Conservation (phyloP, 352 stramenopile genomes). For the Blastocystis sp. region DNA sequence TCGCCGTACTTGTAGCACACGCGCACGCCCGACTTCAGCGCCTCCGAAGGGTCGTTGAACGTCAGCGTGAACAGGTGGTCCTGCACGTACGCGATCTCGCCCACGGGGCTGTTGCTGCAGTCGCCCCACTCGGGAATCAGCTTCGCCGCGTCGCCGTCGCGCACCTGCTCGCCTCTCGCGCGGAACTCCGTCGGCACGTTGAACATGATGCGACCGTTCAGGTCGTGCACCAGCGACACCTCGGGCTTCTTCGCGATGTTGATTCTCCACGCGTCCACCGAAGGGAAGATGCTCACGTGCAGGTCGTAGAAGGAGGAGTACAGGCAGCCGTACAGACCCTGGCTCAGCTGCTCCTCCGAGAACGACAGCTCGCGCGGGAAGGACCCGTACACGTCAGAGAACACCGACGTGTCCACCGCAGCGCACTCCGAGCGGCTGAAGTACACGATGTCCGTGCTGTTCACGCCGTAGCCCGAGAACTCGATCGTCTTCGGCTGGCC, state of each 20-base stretch:
- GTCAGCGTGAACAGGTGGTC: conserved; percentile 36
- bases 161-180: not conserved
- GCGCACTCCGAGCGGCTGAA: not conserved
- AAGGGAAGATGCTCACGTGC: conserved; percentile 38
- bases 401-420: not conserved
- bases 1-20: conserved; percentile 41
- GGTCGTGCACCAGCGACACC: conserved; percentile 21
- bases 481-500: conserved; percentile 34
- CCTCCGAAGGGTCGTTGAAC: not conserved
- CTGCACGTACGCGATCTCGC: not conserved
- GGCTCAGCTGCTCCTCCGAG: not conserved
- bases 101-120: not conserved
- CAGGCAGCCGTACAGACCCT: conserved; percentile 19
- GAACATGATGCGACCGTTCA: conserved; percentile 56
- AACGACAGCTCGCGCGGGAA: conserved; percentile 23
- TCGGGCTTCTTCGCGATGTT: conserved; percentile 26
- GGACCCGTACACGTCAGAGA: not conserved
- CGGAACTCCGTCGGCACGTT: conserved; percentile 30
- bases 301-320: not conserved
- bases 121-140: conserved; percentile 47
- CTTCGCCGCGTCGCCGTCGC: conserved; percentile 21
- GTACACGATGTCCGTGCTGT: conserved; percentile 23
- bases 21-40: conserved; percentile 14
- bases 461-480: conserved; percentile 18
- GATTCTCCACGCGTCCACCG: not conserved